Conservation (phyloP, 306 rosid species). For the Prunus fruticosa region DNA sequence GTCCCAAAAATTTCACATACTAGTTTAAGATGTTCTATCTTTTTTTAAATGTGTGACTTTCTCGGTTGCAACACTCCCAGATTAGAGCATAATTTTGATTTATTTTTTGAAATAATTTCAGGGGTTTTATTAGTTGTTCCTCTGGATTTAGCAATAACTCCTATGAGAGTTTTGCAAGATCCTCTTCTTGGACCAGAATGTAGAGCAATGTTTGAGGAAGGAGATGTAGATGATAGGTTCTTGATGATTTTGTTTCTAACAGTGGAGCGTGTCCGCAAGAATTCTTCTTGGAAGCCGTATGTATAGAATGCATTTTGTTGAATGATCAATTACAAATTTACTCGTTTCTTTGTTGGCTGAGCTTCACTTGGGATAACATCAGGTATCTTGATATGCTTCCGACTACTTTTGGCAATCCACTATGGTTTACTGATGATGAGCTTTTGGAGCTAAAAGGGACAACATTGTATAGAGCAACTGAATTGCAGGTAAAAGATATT, state of each 20-base stretch:
- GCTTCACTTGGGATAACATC: slow-evolving; percentile 30
- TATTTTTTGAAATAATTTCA: slow-evolving; percentile 24
- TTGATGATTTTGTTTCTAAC: slow-evolving; percentile 71
- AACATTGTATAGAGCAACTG: slow-evolving; percentile 73
- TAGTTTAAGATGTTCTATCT: not conserved
- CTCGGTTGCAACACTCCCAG: not conserved
- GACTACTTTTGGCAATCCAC: slow-evolving; percentile 72
- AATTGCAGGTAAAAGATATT: slow-evolving; percentile 58
- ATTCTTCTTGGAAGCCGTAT: slow-evolving; percentile 95
- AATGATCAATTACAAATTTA: slow-evolving; percentile 1
- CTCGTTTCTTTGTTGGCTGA: slow-evolving; percentile 18
- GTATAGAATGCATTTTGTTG: slow-evolving; percentile 36
- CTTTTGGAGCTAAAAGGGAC: slow-evolving; percentile 85
- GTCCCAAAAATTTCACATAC: not conserved
- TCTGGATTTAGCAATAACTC: slow-evolving; percentile 85
- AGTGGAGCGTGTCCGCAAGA: slow-evolving; percentile 75
- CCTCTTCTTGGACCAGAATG: slow-evolving; percentile 84
- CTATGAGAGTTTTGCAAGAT: slow-evolving; percentile 97
- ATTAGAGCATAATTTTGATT: slow-evolving; percentile 8
- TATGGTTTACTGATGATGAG: slow-evolving; percentile 83
- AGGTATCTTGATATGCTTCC: slow-evolving; percentile 97
- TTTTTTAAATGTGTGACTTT: not conserved
- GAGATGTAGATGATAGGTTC: slow-evolving; percentile 91
- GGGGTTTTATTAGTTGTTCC: slow-evolving; percentile 85
- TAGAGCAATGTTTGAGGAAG: slow-evolving; percentile 85